Evolutionary conservation across 345 rosid species (phyloP), one percentile per base, ranked within the genome.

Genomic region (Aurinia saxatilis): DNA sequence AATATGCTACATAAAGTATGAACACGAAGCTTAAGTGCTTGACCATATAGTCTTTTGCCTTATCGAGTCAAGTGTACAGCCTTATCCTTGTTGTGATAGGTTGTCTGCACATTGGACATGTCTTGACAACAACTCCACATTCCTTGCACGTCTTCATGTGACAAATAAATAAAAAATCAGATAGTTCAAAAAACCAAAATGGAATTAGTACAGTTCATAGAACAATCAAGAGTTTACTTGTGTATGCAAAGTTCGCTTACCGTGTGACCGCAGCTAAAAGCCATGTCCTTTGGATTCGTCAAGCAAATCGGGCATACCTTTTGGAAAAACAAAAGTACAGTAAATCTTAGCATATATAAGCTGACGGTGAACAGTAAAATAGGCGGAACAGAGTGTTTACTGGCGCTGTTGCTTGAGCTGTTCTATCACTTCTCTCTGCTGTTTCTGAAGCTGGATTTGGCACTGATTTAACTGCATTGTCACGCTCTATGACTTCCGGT

Each of bases 231-330:
- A 10, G 50, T 57, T 17, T 10, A 0, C 8, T 25, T 41, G 14
- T 42, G 60, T 16, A 27, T 36, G 12, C 8, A 37, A 60, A 53
- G 56, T 65, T 69, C 55, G 75, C 96, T 64, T 65, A 93, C 99
- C 61, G 46, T 49, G 72, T 93, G 99, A 53, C 99, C 99, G 50
- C 99, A 93, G 68, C 91, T 85, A 68, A 93, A 93, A 52, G 99
- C 99, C 97, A 93, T 77, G 79, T 93, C 85, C 80, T 80, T 93
- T 1, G 90, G 87, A 64, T 87, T 89, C 21, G 87, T 80, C 85
- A 81, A 72, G 87, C 99, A 93, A 76, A 93, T 89, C 21, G 99
- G 90, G 73, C 99, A 93, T 55, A 85, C 93, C 98, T 91, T 73
- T 54, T 15, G 0, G 13, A 45, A 15, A 19, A 25, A 14, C 50